A percentile compares a stretch with the other conserved stretches of the same genome.
Conservation (phyloP, 1,284 basidiomycete species). For the Cerioporus squamosus region DNA sequence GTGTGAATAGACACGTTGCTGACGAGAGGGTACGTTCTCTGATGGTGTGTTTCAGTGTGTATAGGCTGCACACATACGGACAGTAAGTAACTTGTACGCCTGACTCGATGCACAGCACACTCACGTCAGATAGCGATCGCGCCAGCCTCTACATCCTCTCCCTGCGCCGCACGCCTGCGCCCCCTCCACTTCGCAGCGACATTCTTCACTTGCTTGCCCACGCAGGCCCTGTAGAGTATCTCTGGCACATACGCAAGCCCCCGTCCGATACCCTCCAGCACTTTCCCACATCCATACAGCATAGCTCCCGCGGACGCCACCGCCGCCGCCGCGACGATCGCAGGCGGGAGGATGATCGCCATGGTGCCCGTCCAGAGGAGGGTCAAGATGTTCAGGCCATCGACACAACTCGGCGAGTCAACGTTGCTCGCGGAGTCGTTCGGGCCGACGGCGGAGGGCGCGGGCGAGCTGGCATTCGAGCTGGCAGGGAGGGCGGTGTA, state of each 20-base stretch:
- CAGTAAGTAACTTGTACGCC: neutral
- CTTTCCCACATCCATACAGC: conserved; percentile 16
- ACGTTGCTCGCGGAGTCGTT: neutral
- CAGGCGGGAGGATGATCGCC: conserved; percentile 15
- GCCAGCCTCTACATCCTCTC: conserved; percentile 1
- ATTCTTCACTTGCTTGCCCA: neutral
- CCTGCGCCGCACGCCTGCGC: neutral
- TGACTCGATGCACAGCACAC: neutral
- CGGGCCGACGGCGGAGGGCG: neutral
- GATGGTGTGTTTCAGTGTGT: too few species aligned
- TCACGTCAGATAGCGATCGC: conserved; percentile 10
- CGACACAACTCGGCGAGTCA: neutral
- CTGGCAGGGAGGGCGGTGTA: conserved; percentile 16
- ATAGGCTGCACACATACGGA: neutral
- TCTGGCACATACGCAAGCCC: conserved; percentile 14
- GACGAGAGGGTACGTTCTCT: too few species aligned
- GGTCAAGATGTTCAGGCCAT: conserved; percentile 2
- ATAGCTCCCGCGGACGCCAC: conserved; percentile 6
- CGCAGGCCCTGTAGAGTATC: conserved; percentile 4
- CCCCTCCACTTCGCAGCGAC: conserved; percentile 1
- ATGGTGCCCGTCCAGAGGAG: conserved; percentile 4
- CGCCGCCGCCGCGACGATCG: conserved; percentile 2
- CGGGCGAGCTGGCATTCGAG: neutral
- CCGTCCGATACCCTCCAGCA: conserved; percentile 18
- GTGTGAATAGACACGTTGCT: too few species aligned